Evolutionary conservation across 495 filamentous ascomycete species (phyloP).

Genomic region (Bacidia rubella): DNA sequence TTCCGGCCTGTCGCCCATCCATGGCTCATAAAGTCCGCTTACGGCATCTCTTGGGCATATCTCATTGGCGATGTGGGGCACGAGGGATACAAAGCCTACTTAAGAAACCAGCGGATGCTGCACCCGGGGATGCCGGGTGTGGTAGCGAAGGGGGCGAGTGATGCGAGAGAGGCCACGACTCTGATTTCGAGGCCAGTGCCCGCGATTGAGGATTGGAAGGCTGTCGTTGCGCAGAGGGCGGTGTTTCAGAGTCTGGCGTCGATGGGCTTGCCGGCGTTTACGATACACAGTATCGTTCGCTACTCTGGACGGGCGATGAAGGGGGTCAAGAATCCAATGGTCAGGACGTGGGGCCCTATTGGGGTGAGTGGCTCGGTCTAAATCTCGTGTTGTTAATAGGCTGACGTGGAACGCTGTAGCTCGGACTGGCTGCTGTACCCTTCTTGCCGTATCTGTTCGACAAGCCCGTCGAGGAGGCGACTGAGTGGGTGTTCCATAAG

Average conservation of each 20-base stretch:
- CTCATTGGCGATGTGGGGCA: conserved; percentile 79
- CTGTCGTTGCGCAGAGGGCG: conserved; percentile 80
- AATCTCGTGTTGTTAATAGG: neutral
- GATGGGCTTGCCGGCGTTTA: conserved; percentile 92
- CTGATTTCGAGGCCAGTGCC: conserved; percentile 38
- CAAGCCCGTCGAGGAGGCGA: conserved; percentile 77
- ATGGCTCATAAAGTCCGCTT: conserved; percentile 63
- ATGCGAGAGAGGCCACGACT: conserved; percentile 11
- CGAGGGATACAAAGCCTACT: conserved; percentile 92
- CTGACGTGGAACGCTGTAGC: conserved; percentile 22
- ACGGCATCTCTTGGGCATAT: conserved; percentile 87
- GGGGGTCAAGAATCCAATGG: conserved; percentile 52
- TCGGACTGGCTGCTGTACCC: conserved; percentile 79
- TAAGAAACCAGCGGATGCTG: conserved; percentile 55
- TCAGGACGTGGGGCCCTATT: conserved; percentile 80
- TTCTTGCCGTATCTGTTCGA: conserved; percentile 85
- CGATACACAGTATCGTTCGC: conserved; percentile 80
- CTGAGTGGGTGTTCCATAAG: conserved; percentile 81
- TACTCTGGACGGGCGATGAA: conserved; percentile 78
- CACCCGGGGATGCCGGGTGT: conserved; percentile 30
- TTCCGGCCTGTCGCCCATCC: conserved; percentile 91
- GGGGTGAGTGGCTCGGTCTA: conserved; percentile 42
- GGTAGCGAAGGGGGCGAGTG: conserved; percentile 5
- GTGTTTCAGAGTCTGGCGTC: conserved; percentile 81
- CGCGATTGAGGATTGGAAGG: conserved; percentile 76